Conservation (phyloP, 1,284 basidiomycete species). For the Athelia psychrophila region DNA sequence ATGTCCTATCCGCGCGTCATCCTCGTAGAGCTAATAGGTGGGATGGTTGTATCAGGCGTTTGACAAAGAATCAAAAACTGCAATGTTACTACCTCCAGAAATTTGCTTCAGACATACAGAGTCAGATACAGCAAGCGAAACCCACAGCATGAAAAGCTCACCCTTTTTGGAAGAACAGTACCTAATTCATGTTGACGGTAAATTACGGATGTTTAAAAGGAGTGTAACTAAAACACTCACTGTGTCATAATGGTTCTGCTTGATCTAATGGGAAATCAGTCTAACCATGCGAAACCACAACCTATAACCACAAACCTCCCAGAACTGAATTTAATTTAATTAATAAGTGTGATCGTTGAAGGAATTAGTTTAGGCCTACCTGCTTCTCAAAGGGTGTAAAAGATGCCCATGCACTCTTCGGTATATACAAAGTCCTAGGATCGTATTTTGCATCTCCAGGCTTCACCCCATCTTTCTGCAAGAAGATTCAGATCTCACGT, state of each 20-base stretch:
- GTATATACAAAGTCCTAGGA: conserved; percentile 85
- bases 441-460: conserved; percentile 91
- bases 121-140: conserved; percentile 4
- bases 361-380: conserved; percentile 34
- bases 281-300: neutral
- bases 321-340: conserved; percentile 56
- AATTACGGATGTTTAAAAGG: conserved; percentile 8
- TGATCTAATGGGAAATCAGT: conserved; percentile 53
- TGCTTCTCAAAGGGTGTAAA: conserved; percentile 98
- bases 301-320: conserved; percentile 58
- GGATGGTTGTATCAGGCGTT: conserved; percentile 12
- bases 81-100: conserved; percentile 51
- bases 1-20: conserved; percentile 89
- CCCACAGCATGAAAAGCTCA: conserved; percentile 34
- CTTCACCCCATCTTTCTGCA: conserved; percentile 78
- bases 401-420: conserved; percentile 72
- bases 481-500: neutral
- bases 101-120: conserved; percentile 46
- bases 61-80: neutral
- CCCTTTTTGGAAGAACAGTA: conserved; percentile 98
- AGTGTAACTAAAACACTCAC: conserved; percentile 30
- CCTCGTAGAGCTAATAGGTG: conserved; percentile 81
- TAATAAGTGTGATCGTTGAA: neutral
- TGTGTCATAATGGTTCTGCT: conserved; percentile 92
- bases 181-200: conserved; percentile 36